phyloP scores from a whole-genome alignment of 2,329 filamentous ascomycete species.

The Helminthosporium solani region DNA sequence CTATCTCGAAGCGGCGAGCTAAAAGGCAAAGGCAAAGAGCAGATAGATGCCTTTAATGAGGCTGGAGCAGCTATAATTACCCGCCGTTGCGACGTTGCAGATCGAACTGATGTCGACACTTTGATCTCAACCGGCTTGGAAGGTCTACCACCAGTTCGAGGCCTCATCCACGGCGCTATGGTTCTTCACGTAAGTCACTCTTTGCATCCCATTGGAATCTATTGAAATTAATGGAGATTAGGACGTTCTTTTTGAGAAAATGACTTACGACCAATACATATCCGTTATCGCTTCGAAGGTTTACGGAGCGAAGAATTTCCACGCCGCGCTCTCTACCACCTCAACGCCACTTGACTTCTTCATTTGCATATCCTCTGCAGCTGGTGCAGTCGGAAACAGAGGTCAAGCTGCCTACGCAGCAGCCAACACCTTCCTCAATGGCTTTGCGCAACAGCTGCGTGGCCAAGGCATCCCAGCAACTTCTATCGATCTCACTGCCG shows the following conservation, averaged over 20 bases:
- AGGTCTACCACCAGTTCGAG: constrained; percentile 25
- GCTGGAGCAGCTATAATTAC: constrained; percentile 17
- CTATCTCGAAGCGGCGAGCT: constrained; percentile 21
- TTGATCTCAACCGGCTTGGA: constrained; percentile 7
- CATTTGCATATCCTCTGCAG: constrained; percentile 38
- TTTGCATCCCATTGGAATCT: neutral
- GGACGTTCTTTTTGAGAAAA: constrained; percentile 24
- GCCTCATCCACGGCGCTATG: constrained; percentile 32
- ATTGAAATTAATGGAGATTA: neutral
- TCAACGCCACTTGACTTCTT: constrained; percentile 40
- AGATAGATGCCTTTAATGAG: constrained; percentile 15
- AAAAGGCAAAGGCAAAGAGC: constrained; percentile 12
- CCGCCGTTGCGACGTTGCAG: constrained; percentile 19
- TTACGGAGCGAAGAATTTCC: constrained; percentile 23
- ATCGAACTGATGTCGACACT: constrained; percentile 13
- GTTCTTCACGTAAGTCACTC: constrained; percentile 20
- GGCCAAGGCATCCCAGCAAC: constrained; percentile 18
- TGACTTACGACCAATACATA: constrained; percentile 19
- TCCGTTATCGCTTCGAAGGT: constrained; percentile 21
- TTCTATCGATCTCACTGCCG: constrained; percentile 28
- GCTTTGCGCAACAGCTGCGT: constrained; percentile 24
- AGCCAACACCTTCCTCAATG: constrained; percentile 44
- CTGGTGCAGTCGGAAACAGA: constrained; percentile 24
- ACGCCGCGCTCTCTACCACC: constrained; percentile 9
- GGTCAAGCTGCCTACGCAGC: constrained; percentile 51